These are phyloP conservation scores for Phyllosticta citriasiana DNA, from an alignment of 2,329 filamentous ascomycete species.

Conservation along the genomic window DNA sequence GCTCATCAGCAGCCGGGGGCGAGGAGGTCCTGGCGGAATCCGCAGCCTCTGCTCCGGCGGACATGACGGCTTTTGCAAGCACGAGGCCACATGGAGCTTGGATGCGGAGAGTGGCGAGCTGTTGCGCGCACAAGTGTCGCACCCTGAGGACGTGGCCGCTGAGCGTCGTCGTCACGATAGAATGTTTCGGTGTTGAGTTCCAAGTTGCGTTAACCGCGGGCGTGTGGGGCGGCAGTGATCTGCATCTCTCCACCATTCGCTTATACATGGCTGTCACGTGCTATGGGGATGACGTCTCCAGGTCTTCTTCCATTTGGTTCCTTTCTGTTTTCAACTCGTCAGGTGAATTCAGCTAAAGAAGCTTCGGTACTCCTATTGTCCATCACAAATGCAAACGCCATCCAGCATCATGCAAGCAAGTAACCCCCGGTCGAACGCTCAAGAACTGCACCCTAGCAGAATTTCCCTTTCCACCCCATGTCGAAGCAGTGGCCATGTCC, in stretches of 20 bases:
- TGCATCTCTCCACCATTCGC: slow-evolving; percentile 5
- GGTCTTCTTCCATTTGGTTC: background rate
- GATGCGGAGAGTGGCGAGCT: background rate
- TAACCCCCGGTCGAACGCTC: slow-evolving; percentile 5
- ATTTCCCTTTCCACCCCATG: background rate
- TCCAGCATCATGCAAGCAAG: slow-evolving; percentile 10
- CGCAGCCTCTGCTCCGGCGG: slow-evolving; percentile 25
- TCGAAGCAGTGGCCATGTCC: background rate
- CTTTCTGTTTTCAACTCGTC: background rate
- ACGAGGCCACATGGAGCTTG: slow-evolving; percentile 26
- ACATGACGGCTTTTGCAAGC: slow-evolving; percentile 25
- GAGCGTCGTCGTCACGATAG: slow-evolving; percentile 9
- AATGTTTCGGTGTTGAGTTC: slow-evolving; percentile 10
- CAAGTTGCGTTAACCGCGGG: background rate
- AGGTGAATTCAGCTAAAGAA: slow-evolving; percentile 5
- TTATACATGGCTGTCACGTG: slow-evolving; percentile 4
- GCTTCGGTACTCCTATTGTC: background rate
- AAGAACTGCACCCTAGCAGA: background rate
- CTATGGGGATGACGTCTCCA: background rate
- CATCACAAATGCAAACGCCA: slow-evolving; percentile 9
- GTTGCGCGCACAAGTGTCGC: background rate
- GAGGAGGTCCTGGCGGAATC: slow-evolving; percentile 17
- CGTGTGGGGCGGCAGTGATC: slow-evolving; percentile 10
- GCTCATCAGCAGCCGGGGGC: slow-evolving; percentile 18
- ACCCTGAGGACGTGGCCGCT: background rate